These are phyloP conservation scores for Fusarium incarnatum DNA, from an alignment of 2,329 filamentous ascomycete genomes.

Conservation along the genomic window DNA sequence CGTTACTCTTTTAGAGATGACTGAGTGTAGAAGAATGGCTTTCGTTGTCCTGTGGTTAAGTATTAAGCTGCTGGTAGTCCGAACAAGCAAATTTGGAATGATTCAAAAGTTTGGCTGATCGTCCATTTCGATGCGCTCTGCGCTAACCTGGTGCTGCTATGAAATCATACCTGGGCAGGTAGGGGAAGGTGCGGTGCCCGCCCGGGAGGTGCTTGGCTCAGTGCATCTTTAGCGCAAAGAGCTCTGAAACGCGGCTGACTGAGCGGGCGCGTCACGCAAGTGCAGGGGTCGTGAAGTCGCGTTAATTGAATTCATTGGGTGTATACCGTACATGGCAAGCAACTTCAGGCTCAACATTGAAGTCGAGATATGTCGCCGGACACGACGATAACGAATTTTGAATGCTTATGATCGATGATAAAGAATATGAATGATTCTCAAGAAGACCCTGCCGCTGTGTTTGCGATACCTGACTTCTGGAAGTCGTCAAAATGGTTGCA, in stretches of 20 bases:
- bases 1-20: neutral
- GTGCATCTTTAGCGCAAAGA: constrained; percentile 21
- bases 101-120: constrained; percentile 12
- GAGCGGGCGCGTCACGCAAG: constrained; percentile 40
- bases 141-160: constrained; percentile 2
- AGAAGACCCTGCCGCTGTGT: constrained; percentile 65
- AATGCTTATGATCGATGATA: neutral
- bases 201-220: constrained; percentile 1
- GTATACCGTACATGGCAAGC: neutral
- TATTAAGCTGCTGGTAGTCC: neutral
- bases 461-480: constrained; percentile 73
- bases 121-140: constrained; percentile 2
- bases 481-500: constrained; percentile 64
- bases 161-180: constrained; percentile 25
- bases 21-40: neutral
- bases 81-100: constrained; percentile 18
- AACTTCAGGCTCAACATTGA: neutral
- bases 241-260: constrained; percentile 25
- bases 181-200: neutral
- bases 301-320: constrained; percentile 26
- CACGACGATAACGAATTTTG: constrained; percentile 23
- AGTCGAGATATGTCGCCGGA: constrained; percentile 1
- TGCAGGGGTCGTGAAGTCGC: constrained; percentile 2
- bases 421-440: constrained; percentile 53
- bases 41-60: neutral